Evolutionary conservation across 2,329 filamentous ascomycete genomes (phyloP).

Genomic region (Magnaporthales sp.): DNA sequence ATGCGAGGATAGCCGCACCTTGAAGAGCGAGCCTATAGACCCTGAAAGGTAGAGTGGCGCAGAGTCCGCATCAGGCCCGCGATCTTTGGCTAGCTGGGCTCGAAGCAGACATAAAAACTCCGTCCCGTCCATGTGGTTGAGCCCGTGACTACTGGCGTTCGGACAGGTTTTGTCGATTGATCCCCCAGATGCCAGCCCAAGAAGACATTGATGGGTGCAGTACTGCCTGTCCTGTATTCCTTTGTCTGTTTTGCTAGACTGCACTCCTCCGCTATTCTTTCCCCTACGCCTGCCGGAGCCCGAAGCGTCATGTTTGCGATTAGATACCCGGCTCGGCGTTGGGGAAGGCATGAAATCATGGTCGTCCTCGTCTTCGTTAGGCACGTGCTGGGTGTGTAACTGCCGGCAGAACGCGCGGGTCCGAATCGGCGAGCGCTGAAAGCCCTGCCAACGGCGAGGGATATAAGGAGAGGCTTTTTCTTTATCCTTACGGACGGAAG

Average conservation of each 20-base stretch:
- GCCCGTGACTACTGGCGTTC: constrained; percentile 12
- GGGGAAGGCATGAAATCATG: background rate
- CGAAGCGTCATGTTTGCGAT: background rate
- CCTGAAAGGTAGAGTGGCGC: constrained; percentile 20
- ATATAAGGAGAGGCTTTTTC: background rate
- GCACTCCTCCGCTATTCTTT: background rate
- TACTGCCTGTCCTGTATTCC: background rate
- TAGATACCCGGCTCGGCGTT: background rate
- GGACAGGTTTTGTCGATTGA: background rate
- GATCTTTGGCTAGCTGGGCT: background rate
- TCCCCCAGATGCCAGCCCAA: background rate
- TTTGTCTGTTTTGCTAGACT: background rate
- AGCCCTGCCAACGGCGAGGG: background rate
- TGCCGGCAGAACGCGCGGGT: background rate
- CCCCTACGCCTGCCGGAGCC: background rate
- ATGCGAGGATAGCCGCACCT: constrained; percentile 23
- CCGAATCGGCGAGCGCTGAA: constrained; percentile 9
- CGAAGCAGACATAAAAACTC: constrained; percentile 19
- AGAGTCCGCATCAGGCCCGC: constrained; percentile 19
- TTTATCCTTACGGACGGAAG: background rate
- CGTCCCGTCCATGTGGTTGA: constrained; percentile 14
- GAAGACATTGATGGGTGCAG: background rate
- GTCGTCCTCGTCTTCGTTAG: background rate
- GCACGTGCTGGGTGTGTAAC: background rate
- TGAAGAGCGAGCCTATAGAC: constrained; percentile 24